Base-by-base conservation (phyloP, 345 rosid species). In the Moringa oleifera region DNA sequence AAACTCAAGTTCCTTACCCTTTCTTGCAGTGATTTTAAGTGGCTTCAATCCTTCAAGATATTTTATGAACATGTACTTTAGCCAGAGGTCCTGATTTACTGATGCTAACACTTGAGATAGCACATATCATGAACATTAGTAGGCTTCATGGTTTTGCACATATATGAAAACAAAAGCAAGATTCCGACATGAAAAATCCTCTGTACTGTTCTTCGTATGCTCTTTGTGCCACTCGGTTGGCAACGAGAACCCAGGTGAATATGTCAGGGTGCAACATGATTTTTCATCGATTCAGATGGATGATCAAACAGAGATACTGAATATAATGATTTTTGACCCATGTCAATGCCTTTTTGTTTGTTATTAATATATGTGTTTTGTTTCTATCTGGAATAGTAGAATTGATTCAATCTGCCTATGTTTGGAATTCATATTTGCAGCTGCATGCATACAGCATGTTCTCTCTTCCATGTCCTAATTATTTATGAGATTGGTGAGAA, bases 1-100 rank as follows among this genome's bases (percentile, higher is more conserved):
- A 50, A 55, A 51, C 20, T 56, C n/a, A 41, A 20, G 0, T 20
- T 59, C 57, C 11, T 21, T 47, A 17, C 58, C 58, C 11, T 47
- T 58, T 18, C 20, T 62, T 85, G 79, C 96, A 94, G 99, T 90
- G 79, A 87, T 88, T 67, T 78, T 95, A 71, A 81, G 91, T 52
- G 97, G 99, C 73, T 89, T 91, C 85, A 95, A 89, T 80, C 99
- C 99, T 9, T 90, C 97, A 25, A 88, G 95, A 87, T 91, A 95
- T 63, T 80, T 91, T 68, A 82, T 95, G 99, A 91, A 87, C 74
- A 64, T 86, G 70, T 86, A 91, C 79, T 91, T 95, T 65, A 87
- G 96, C 72, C 91, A 83, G 59, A 72, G 85, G 77, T 74, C 80
- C 71, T 87, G 79, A 87, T 71, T 60, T 47, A 52, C 51, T 6